Evolutionary conservation across 164 flowering plant genomes (phyloP).

Genomic region (Liquidambar formosana): DNA sequence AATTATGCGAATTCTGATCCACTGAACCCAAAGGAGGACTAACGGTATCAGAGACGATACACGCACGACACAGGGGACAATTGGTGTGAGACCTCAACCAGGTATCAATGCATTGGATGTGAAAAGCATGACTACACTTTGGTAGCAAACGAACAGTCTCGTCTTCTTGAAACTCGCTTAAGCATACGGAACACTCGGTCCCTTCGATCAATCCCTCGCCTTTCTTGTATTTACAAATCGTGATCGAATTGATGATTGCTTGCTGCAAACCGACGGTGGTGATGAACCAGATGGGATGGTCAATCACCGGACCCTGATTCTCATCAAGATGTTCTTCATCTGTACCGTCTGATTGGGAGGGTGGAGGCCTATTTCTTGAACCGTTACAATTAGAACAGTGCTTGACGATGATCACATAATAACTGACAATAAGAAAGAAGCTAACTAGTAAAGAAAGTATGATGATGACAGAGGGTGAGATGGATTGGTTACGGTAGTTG

Average conservation of each 20-base stretch:
- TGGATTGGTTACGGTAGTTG: not conserved
- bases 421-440: slow-evolving; percentile 34
- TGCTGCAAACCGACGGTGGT: slow-evolving; percentile 45
- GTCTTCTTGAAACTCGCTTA: slow-evolving; percentile 56
- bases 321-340: slow-evolving; percentile 34
- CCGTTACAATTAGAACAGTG: slow-evolving; percentile 18
- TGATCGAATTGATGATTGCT: slow-evolving; percentile 41
- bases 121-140: slow-evolving; percentile 77
- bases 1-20: slow-evolving; percentile 9
- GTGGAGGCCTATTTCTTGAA: not conserved
- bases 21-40: slow-evolving; percentile 1
- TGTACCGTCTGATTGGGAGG: slow-evolving; percentile 1
- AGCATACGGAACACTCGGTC: slow-evolving; percentile 67
- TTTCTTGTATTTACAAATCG: slow-evolving; percentile 37
- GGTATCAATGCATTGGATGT: slow-evolving; percentile 68
- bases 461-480: slow-evolving; percentile 33
- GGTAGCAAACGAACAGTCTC: slow-evolving; percentile 63
- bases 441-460: slow-evolving; percentile 26
- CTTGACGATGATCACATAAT: slow-evolving; percentile 34
- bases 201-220: slow-evolving; percentile 55
- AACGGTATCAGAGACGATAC: slow-evolving; percentile 23
- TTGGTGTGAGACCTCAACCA: slow-evolving; percentile 66
- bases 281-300: slow-evolving; percentile 57
- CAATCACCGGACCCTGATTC: slow-evolving; percentile 19
- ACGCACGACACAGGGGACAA: slow-evolving; percentile 70